Evolutionary conservation across 202 grass and related monocot genomes (phyloP), one percentile per base, ranked within the genome.

Genomic region (Setaria italica): DNA sequence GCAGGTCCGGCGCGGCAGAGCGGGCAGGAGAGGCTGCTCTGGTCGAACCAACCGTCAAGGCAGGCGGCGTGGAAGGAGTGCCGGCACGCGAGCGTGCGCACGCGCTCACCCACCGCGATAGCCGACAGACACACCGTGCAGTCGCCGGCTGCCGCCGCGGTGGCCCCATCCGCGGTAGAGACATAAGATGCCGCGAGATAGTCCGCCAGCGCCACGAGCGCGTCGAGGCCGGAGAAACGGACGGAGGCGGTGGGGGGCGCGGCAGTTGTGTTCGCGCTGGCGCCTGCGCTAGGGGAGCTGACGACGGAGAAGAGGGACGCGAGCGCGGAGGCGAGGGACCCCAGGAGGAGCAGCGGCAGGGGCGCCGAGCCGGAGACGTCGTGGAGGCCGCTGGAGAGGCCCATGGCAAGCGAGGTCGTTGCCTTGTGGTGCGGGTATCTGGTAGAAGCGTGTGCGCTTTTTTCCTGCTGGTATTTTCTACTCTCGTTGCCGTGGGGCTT

Each of bases 41-140:
- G 39, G 76, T 78, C 57, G 41, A 78, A 78, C 76, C 76, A 78
- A 39, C 76, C 57, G 76, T 63, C 76, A 41, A 78, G 76, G 57
- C 76, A 78, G 39, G 76, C 57, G 13, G 76, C 76, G 76, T 78
- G 76, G 76, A 78, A 78, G 12, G 57, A 11, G 41, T 63, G 76
- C 17, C 76, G 57, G 76, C 76, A 78, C 11, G 57, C 76, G 76
- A 78, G 76, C 76, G 39, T 63, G 41, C 76, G 76, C 57, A 78
- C 76, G 41, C 57, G 76, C 9, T 78, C 76, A 21, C 76, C 76
- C 76, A 63, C 57, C 6, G 41, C 11, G 33, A 78, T 78, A 13
- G 57, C 76, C 13, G 76, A 60, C 20, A 78, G n/a, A 37, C 76
- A 78, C 51, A 78, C 57, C 57, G 57, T 48, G 57, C 56, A 78